These are phyloP conservation scores for Acanthamoeba healyi DNA, from an alignment of 208 protist species.

Conservation along the genomic window DNA sequence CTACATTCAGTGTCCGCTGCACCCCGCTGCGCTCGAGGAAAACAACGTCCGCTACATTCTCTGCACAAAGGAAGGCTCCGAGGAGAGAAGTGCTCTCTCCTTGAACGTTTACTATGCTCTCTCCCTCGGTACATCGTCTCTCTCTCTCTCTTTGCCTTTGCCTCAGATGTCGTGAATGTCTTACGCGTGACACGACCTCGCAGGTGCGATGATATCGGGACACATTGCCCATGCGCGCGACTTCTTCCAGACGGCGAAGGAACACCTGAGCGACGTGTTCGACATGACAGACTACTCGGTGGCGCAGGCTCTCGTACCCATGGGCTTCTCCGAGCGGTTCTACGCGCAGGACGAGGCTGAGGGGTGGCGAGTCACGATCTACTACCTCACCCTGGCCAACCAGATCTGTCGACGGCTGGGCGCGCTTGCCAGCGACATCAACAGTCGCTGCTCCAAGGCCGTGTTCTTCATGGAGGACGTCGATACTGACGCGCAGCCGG, in stretches of 20 bases:
- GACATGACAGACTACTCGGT: constrained; percentile 62
- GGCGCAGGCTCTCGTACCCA: constrained; percentile 61
- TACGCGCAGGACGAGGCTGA: constrained; percentile 18
- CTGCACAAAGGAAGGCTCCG: constrained; percentile 38
- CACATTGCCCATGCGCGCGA: neutral
- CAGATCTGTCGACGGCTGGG: constrained; percentile 61
- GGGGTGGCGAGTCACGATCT: constrained; percentile 6
- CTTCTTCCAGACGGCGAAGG: constrained; percentile 33
- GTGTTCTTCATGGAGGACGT: constrained; percentile 59
- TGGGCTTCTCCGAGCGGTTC: constrained; percentile 48
- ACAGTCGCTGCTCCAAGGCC: constrained; percentile 33
- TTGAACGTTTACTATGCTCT: constrained; percentile 62
- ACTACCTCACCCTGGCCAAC: constrained; percentile 52
- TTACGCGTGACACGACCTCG: neutral
- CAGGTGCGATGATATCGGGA: constrained; percentile 55
- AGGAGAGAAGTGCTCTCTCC: constrained; percentile 72
- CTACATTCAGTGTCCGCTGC: constrained; percentile 43
- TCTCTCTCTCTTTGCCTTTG: neutral
- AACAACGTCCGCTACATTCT: constrained; percentile 65
- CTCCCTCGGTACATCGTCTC: neutral
- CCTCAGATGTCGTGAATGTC: neutral
- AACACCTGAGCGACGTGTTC: constrained; percentile 63
- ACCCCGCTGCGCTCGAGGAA: constrained; percentile 57
- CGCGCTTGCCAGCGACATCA: constrained; percentile 38
- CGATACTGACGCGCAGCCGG: neutral